phyloP scores from a whole-genome alignment of 768 basidiomycete species.

The Butyriboletus loyo region DNA sequence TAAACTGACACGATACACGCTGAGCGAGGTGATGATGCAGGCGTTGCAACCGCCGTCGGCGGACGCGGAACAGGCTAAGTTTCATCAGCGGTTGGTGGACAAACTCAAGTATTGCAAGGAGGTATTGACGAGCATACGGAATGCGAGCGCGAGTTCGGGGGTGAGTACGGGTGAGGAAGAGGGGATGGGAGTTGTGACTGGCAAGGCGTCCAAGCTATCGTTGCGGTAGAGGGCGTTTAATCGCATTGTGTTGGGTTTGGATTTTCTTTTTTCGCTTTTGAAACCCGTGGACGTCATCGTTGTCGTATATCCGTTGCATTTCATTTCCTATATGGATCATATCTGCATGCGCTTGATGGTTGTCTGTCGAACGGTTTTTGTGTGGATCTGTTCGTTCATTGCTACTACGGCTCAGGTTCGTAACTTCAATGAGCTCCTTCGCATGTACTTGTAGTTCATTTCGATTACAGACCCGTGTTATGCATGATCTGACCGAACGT shows the following conservation, averaged over 20 bases:
- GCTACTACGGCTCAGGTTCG: no score
- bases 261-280: neutral
- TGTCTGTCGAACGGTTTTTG: no score
- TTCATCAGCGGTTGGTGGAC: constrained; percentile 62
- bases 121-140: constrained; percentile 68
- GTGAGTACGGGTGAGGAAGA: constrained; percentile 6
- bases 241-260: no score
- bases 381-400: no score
- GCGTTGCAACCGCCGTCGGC: constrained; percentile 40
- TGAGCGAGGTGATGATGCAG: constrained; percentile 66
- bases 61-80: constrained; percentile 58
- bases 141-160: constrained; percentile 42
- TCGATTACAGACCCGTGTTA: no score
- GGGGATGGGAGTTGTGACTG: constrained; percentile 11
- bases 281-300: no score
- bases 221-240: no score
- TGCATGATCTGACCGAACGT: no score
- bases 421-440: no score
- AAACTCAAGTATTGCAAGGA: constrained; percentile 82
- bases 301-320: neutral
- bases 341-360: no score
- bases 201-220: constrained; percentile 21
- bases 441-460: no score
- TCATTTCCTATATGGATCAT: neutral
- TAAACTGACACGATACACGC: constrained; percentile 66